Evolutionary conservation across 192 early-diverging fungal genomes (phyloP).

Genomic region (Spizellomyces sp.): DNA sequence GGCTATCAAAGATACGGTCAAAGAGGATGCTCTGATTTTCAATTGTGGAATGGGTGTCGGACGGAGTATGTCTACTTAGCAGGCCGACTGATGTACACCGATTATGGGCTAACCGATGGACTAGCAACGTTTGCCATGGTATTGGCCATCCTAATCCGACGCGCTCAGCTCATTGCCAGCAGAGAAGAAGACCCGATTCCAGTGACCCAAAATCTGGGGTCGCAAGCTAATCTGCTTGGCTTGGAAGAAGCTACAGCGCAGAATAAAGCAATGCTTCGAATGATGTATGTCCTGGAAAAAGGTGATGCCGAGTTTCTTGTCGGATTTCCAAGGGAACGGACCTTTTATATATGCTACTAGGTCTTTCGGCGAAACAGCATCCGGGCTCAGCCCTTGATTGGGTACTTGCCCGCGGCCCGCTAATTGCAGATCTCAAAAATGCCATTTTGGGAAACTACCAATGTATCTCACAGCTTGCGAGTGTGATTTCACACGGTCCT

Average conservation of each 20-base stretch:
- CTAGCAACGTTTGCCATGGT: constrained; percentile 63
- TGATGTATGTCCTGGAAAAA: constrained; percentile 60
- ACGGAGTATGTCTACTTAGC: constrained; percentile 40
- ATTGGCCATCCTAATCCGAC: constrained; percentile 57
- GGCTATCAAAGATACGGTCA: constrained; percentile 42
- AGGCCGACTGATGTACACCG: background rate
- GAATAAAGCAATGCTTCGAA: constrained; percentile 52
- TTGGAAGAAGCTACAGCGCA: constrained; percentile 36
- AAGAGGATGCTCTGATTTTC: constrained; percentile 55
- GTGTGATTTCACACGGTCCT: constrained; percentile 49
- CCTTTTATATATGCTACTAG: constrained; percentile 6
- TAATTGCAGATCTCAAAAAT: constrained; percentile 56
- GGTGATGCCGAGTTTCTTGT: constrained; percentile 10
- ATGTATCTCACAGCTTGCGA: constrained; percentile 43
- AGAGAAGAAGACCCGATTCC: constrained; percentile 46
- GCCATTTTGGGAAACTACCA: constrained; percentile 63
- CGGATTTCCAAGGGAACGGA: background rate
- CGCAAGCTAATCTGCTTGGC: constrained; percentile 9
- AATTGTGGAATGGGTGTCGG: constrained; percentile 71
- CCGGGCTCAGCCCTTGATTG: constrained; percentile 57
- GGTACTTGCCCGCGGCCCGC: constrained; percentile 50
- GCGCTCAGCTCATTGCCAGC: constrained; percentile 48
- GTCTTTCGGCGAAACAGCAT: constrained; percentile 44
- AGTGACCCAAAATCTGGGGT: constrained; percentile 25
- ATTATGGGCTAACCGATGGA: background rate